phyloP scores from a whole-genome alignment of 1,284 basidiomycete species.

The Boletus albobrunnescens region DNA sequence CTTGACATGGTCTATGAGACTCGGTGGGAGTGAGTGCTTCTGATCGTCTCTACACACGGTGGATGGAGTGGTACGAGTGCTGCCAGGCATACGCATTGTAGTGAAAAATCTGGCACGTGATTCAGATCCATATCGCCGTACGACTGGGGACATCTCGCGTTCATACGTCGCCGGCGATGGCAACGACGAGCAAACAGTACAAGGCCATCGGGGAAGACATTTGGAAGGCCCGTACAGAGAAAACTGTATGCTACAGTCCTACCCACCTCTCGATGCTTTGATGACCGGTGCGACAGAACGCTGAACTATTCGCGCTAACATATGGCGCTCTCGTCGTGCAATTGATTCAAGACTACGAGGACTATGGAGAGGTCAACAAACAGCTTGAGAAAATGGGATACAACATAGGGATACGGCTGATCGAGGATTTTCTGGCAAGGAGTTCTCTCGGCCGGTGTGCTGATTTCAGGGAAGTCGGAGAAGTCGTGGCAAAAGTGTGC shows the following conservation, averaged over 20 bases:
- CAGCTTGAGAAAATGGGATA: constrained; percentile 94
- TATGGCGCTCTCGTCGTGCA: constrained; percentile 98
- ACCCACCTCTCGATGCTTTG: constrained; percentile 5
- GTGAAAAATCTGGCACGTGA: constrained; percentile 23
- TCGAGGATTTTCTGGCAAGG: constrained; percentile 96
- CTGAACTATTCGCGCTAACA: constrained; percentile 94
- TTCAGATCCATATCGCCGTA: constrained; percentile 17
- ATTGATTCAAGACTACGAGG: constrained; percentile 98
- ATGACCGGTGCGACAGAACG: constrained; percentile 59
- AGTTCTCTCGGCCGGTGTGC: constrained; percentile 81
- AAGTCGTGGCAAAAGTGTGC: constrained; percentile 84
- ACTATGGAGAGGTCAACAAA: constrained; percentile 87
- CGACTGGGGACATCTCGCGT: not conserved
- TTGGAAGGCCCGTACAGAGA: constrained; percentile 87
- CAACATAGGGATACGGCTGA: constrained; percentile 93
- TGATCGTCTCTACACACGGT: too few relatives aligned
- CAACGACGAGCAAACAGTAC: constrained; percentile 74
- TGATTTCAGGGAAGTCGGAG: constrained; percentile 91
- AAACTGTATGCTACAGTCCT: constrained; percentile 63
- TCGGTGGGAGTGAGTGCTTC: too few relatives aligned
- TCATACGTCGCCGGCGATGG: constrained; percentile 40
- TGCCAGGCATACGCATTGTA: not conserved
- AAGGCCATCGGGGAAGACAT: constrained; percentile 84
- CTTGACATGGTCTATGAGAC: constrained; percentile 71
- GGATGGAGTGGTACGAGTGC: not conserved